phyloP scores from a whole-genome alignment of 495 filamentous ascomycete genomes.

The Hypoxylon trugodes region DNA sequence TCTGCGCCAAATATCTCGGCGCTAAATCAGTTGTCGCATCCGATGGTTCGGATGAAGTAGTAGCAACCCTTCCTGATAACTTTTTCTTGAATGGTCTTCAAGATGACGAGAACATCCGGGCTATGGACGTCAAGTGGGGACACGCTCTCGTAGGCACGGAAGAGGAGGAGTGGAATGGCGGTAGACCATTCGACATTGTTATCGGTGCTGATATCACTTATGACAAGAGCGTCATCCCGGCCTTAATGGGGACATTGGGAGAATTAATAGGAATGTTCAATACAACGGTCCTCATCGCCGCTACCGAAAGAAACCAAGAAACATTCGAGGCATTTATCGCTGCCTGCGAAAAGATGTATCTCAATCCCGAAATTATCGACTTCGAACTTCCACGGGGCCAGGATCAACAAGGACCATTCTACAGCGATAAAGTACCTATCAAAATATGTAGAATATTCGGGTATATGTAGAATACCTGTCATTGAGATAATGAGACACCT shows the following conservation, averaged over 20 bases:
- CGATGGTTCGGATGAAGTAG: slow-evolving; percentile 79
- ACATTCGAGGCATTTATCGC: slow-evolving; percentile 55
- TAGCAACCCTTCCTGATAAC: slow-evolving; percentile 73
- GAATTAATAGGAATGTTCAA: slow-evolving; percentile 51
- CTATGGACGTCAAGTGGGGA: slow-evolving; percentile 69
- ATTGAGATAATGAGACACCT: neutral
- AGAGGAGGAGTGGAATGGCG: slow-evolving; percentile 53
- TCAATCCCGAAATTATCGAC: slow-evolving; percentile 45
- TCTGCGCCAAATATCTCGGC: slow-evolving; percentile 79
- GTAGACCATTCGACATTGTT: slow-evolving; percentile 53
- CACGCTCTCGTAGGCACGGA: slow-evolving; percentile 57
- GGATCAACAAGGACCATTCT: slow-evolving; percentile 59
- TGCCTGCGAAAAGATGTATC: slow-evolving; percentile 44
- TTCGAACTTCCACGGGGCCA: slow-evolving; percentile 45
- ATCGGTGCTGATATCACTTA: slow-evolving; percentile 64
- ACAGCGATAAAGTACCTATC: slow-evolving; percentile 54
- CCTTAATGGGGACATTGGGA: slow-evolving; percentile 55
- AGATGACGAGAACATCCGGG: slow-evolving; percentile 49
- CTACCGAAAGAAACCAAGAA: slow-evolving; percentile 57
- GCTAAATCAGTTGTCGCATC: slow-evolving; percentile 73
- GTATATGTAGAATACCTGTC: neutral
- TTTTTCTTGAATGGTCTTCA: slow-evolving; percentile 71
- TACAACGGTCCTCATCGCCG: slow-evolving; percentile 52
- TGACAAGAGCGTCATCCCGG: slow-evolving; percentile 54
- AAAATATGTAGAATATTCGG: slow-evolving; percentile 50